Conservation (phyloP, 1,284 basidiomycete species). For the Ganoderma multipileum region DNA sequence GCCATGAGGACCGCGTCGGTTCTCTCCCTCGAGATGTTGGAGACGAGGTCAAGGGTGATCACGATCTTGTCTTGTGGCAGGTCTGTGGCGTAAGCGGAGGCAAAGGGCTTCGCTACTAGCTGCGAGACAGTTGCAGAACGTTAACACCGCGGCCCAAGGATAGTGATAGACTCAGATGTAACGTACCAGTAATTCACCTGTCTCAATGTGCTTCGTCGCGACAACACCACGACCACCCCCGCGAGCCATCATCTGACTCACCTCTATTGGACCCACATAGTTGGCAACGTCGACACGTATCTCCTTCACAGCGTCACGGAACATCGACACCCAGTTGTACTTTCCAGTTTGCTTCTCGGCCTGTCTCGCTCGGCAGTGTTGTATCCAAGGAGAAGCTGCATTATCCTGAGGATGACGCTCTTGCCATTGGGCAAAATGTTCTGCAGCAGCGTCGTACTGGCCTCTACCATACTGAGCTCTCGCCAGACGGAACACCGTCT, state of each 20-base stretch:
- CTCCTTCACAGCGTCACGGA: slow-evolving; percentile 18
- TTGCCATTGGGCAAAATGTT: slow-evolving; percentile 21
- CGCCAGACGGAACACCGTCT: slow-evolving; percentile 22
- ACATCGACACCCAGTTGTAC: slow-evolving; percentile 31
- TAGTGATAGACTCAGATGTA: not conserved
- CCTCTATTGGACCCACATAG: slow-evolving; percentile 28
- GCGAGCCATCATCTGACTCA: slow-evolving; percentile 18
- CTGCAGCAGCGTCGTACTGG: slow-evolving; percentile 21
- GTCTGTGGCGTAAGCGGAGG: slow-evolving; percentile 21
- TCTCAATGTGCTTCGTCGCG: slow-evolving; percentile 20
- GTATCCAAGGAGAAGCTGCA: slow-evolving; percentile 21
- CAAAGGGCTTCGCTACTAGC: slow-evolving; percentile 33
- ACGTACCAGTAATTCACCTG: slow-evolving; percentile 32
- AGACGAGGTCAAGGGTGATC: slow-evolving; percentile 25
- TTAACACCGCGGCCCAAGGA: not conserved
- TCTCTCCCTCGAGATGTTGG: slow-evolving; percentile 14
- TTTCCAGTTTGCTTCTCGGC: slow-evolving; percentile 20
- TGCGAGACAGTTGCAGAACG: not conserved
- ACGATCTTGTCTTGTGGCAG: slow-evolving; percentile 15
- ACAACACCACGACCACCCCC: slow-evolving; percentile 34
- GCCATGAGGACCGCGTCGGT: slow-evolving; percentile 25
- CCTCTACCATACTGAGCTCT: slow-evolving; percentile 25
- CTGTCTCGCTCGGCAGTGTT: slow-evolving; percentile 20
- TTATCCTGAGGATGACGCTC: slow-evolving; percentile 19
- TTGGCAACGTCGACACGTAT: slow-evolving; percentile 30